Percentiles rank a stretch among this genome's conserved stretches.
phyloP scores from a whole-genome alignment of 225 moss, liverwort and hornwort genomes.

The Rhytidiadelphus loreus region DNA sequence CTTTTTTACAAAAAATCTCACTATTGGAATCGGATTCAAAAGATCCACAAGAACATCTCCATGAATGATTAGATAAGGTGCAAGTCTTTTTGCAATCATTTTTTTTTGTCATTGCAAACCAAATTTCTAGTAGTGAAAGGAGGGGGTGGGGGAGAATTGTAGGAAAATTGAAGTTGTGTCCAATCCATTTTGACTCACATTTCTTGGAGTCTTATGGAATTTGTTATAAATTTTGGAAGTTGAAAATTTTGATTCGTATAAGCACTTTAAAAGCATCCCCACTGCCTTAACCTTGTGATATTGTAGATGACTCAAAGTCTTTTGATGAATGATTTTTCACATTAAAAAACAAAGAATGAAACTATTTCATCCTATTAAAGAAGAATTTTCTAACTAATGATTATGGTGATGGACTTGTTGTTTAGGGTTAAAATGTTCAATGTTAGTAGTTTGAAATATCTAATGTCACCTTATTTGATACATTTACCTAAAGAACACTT shows the following conservation, averaged over 20 bases:
- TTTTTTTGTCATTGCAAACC: background rate
- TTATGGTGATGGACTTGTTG: accelerated
- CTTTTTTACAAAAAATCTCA: background rate
- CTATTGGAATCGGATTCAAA: background rate
- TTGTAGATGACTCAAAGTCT: background rate
- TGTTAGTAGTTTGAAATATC: background rate
- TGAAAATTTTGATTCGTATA: background rate
- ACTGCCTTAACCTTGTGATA: background rate
- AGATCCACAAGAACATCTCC: background rate
- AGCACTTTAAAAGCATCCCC: too few relatives aligned
- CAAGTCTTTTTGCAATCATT: background rate
- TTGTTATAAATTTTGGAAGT: too few relatives aligned
- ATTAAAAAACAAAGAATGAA: background rate
- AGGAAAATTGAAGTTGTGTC: background rate
- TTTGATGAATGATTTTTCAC: background rate
- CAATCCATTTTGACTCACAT: background rate
- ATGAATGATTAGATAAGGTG: background rate
- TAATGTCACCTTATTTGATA: background rate
- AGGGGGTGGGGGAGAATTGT: too few relatives aligned
- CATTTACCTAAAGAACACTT: background rate
- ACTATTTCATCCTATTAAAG: background rate
- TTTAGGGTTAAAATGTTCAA: background rate
- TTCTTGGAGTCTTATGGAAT: background rate
- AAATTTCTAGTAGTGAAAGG: accelerated
- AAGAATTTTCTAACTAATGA: background rate